Evolutionary conservation across 225 moss, liverwort and hornwort species (phyloP).

Genomic region (Pseudoscleropodium purum): DNA sequence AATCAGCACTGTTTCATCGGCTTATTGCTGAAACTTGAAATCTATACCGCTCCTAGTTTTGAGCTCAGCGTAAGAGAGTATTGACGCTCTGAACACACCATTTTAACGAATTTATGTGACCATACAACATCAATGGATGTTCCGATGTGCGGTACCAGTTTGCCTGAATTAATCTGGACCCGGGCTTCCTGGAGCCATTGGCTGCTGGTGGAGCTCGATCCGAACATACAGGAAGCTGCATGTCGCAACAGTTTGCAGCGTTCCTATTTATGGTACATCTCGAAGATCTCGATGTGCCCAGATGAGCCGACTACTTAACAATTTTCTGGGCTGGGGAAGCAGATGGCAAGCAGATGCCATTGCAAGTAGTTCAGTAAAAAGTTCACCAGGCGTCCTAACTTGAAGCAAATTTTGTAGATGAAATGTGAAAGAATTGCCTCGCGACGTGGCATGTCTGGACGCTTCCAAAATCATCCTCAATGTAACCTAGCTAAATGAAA

Average conservation of each 20-base stretch:
- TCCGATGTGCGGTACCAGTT: background rate
- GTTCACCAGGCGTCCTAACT: background rate
- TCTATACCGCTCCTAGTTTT: background rate
- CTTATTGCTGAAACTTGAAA: background rate
- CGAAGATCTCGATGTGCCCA: background rate
- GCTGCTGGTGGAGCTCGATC: constrained; percentile 6
- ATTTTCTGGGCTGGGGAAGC: background rate
- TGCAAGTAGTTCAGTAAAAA: background rate
- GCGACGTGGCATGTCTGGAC: too few relatives aligned
- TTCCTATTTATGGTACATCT: background rate
- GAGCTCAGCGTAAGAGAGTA: background rate
- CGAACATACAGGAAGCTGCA: background rate
- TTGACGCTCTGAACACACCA: background rate
- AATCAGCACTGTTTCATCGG: background rate
- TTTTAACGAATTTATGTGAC: background rate
- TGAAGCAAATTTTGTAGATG: background rate
- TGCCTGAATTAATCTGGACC: background rate
- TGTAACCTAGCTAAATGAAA: background rate
- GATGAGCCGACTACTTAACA: background rate
- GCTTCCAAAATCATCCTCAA: background rate
- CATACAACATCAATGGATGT: background rate
- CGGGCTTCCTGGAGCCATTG: background rate
- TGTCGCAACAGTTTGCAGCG: background rate
- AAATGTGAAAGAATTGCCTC: background rate
- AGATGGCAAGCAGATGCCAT: background rate